These are phyloP conservation scores for Agaricus bisporus DNA, from an alignment of 768 basidiomycete genomes.

Conservation along the genomic window DNA sequence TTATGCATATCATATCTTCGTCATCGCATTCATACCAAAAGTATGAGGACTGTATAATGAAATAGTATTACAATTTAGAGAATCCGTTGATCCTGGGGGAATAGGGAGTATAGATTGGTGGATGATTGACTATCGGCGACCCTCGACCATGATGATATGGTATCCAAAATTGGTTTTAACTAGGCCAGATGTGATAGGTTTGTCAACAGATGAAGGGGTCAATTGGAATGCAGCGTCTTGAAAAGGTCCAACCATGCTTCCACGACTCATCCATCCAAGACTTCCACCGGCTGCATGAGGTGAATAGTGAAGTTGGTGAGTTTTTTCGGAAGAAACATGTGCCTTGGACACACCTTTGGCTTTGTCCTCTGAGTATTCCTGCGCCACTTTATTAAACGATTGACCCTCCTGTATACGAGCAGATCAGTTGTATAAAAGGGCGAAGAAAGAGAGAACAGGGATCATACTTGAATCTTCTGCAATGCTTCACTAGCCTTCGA, in stretches of 20 bases:
- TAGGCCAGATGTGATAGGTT: conserved; percentile 62
- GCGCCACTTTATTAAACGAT: conserved; percentile 82
- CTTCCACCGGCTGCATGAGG: conserved; percentile 64
- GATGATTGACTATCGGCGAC: conserved; percentile 35
- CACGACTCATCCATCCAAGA: conserved; percentile 81
- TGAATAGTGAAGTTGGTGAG: background rate
- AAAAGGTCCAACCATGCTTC: conserved; percentile 85
- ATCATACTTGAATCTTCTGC: conserved; percentile 68
- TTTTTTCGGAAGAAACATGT: background rate
- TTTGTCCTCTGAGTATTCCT: conserved; percentile 89
- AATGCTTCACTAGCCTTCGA: conserved; percentile 74
- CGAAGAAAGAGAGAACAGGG: background rate
- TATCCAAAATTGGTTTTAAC: conserved; percentile 84
- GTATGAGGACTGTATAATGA: background rate
- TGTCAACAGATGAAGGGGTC: conserved; percentile 74
- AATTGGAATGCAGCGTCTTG: conserved; percentile 87
- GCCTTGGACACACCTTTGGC: conserved; percentile 56
- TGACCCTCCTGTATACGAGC: conserved; percentile 50
- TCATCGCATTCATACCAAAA: background rate
- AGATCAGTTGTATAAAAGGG: background rate
- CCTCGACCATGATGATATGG: conserved; percentile 91
- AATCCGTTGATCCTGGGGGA: background rate
- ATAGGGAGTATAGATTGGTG: no score
- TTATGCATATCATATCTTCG: background rate
- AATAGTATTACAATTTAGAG: background rate